These are phyloP conservation scores for Quercus agrifolia DNA, from an alignment of 306 rosid genomes.

Conservation along the genomic window DNA sequence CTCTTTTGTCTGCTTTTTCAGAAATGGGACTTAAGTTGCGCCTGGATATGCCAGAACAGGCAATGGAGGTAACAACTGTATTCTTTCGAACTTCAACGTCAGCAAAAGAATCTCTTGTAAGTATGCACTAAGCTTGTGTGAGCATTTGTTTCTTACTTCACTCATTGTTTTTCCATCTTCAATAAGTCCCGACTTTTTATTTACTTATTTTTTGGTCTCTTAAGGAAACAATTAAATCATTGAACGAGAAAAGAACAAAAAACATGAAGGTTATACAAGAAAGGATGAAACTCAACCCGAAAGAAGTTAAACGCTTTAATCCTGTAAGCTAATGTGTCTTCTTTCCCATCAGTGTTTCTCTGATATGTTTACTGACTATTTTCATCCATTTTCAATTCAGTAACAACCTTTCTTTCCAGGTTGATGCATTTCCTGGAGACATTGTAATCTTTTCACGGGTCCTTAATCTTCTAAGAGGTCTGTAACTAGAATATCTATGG, in stretches of 20 bases:
- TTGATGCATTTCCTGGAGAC: conserved; percentile 99
- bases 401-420: conserved; percentile 41
- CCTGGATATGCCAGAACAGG: conserved; percentile 94
- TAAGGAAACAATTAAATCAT: conserved; percentile 67
- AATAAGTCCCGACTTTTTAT: conserved; percentile 16
- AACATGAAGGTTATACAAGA: conserved; percentile 86
- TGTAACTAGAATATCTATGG: conserved; percentile 13
- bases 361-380: conserved; percentile 12
- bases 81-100: conserved; percentile 84
- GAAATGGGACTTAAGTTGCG: conserved; percentile 98
- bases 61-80: conserved; percentile 72
- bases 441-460: conserved; percentile 92
- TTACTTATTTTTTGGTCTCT: conserved; percentile 25
- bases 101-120: conserved; percentile 66
- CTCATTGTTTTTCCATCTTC: conserved; percentile 7
- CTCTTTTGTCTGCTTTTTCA: conserved; percentile 90
- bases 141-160: conserved; percentile 12
- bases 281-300: conserved; percentile 70
- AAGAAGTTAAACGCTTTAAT: conserved; percentile 86
- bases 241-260: conserved; percentile 68
- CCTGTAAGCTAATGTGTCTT: conserved; percentile 67
- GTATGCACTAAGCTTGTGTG: conserved; percentile 22
- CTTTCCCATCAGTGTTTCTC: conserved; percentile 14
- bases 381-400: conserved; percentile 3
- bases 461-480: conserved; percentile 97